A percentile compares a stretch with the other conserved stretches of the same genome.
These are phyloP conservation scores for Fusarium floridanum DNA, from an alignment of 2,329 filamentous ascomycete species.

Conservation along the genomic window DNA sequence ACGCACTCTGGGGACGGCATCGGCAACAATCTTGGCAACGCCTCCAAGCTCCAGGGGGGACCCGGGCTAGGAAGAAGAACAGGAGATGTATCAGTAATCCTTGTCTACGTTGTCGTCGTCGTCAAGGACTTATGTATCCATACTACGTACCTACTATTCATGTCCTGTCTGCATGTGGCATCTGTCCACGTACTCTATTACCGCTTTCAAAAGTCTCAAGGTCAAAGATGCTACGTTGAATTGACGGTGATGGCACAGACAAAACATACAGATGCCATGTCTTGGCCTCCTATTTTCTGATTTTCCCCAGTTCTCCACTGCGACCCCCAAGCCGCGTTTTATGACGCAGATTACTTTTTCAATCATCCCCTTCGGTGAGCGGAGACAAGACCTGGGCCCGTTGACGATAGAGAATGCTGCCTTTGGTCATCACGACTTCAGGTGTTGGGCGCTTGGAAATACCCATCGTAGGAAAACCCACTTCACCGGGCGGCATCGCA, in stretches of 20 bases:
- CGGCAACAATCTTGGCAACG: not conserved
- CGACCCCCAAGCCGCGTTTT: not conserved
- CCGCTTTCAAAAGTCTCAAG: not conserved
- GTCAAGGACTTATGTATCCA: not conserved
- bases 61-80: not conserved
- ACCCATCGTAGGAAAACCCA: slow-evolving; percentile 14
- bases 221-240: not conserved
- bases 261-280: not conserved
- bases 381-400: not conserved
- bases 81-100: not conserved
- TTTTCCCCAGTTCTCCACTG: slow-evolving; percentile 7
- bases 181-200: not conserved
- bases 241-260: not conserved
- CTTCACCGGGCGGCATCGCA: not conserved
- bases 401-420: slow-evolving; percentile 3
- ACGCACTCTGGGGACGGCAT: not conserved
- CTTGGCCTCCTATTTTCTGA: slow-evolving; percentile 6
- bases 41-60: not conserved
- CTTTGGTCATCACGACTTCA: slow-evolving; percentile 1
- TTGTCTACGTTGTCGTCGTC: not conserved
- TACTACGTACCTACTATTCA: not conserved
- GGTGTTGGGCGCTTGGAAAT: slow-evolving; percentile 1
- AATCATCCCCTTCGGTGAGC: slow-evolving; percentile 7
- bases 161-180: not conserved
- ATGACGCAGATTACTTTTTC: slow-evolving; percentile 12